Base-by-base conservation (phyloP, 345 rosid genomes). In the Gossypium australe region DNA sequence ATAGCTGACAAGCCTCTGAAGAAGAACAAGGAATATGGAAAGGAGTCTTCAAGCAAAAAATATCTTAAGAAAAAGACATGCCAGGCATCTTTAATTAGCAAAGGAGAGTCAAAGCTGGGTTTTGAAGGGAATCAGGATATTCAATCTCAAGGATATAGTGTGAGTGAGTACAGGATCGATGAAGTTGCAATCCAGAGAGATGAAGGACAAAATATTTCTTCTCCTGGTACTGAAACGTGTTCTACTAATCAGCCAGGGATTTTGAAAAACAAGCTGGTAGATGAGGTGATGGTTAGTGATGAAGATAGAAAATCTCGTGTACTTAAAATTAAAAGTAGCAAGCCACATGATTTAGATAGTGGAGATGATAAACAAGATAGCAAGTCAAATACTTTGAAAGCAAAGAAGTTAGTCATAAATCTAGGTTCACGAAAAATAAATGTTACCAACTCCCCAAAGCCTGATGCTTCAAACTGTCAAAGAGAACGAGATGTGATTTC, bases 401-500 rank as follows among this genome's bases (percentile, higher is more conserved):
- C 94, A 76, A 95, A 95, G 83, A 95, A 90, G 81, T 77, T 93
- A 72, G 99, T 95, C 53, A 93, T 95, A 83, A 91, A 89, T 84
- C 84, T 95, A 25, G 97, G 99, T 71, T 82, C 94, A 3, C 83
- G 97, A 57, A 95, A 93, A 74, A 80, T 90, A 80, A 92, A 92
- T 78, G 87, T 90, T 67, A 88, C 85, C 38, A 85, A 79, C 70
- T 87, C 97, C 74, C 90, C 88, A 17, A 78, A 80, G 79, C 86
- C 93, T 61, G 93, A 85, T 86, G 83, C 86, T 65, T 90, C 94
- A 60, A 87, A 85, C 83, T 78, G 84, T 79, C 86, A 83, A 72
- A 93, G 81, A 75, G 93, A 91, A 65, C 89, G 83, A 72, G 87
- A 87, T 74, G 24, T 79, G 80, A 78, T 84, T 44, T 63, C 84